Evolutionary conservation across 176 grass and related monocot genomes (phyloP).

Genomic region (Coix lacrymajobi): DNA sequence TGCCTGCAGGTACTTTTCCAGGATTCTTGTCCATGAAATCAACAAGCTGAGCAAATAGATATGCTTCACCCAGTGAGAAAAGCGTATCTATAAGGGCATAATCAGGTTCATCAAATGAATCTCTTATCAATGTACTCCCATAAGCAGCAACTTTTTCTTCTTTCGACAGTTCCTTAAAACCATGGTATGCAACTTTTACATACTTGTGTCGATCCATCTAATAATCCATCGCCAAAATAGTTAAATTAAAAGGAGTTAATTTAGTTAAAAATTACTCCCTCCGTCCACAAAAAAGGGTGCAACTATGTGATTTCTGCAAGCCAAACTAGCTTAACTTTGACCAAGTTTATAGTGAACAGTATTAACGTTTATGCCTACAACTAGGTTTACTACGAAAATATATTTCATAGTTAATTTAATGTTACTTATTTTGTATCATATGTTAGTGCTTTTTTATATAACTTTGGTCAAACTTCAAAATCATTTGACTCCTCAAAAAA

Average conservation of each 20-base stretch:
- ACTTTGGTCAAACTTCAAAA: neutral
- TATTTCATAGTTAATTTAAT: neutral
- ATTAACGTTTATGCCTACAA: neutral
- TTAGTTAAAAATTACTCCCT: neutral
- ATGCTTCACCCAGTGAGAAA: slow-evolving; percentile 95
- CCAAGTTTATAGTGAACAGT: neutral
- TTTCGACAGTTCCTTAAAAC: slow-evolving; percentile 87
- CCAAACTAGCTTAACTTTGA: neutral
- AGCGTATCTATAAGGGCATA: slow-evolving; percentile 95
- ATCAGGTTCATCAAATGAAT: slow-evolving; percentile 98
- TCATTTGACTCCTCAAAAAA: neutral
- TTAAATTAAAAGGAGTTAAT: slow-evolving; percentile 37
- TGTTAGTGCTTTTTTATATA: neutral
- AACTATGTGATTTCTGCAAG: neutral
- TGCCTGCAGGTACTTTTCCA: slow-evolving; percentile 81
- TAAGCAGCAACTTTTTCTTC: slow-evolving; percentile 91
- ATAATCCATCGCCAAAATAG: slow-evolving; percentile 25
- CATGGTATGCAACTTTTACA: slow-evolving; percentile 99
- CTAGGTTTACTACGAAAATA: neutral
- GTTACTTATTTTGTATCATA: neutral
- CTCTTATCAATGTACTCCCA: slow-evolving; percentile 81
- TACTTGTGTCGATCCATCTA: slow-evolving; percentile 99
- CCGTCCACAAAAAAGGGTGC: neutral
- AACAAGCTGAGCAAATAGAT: slow-evolving; percentile 96
- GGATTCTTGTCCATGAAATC: slow-evolving; percentile 92